A percentile compares a stretch with the other conserved stretches of the same genome.
These are phyloP conservation scores for Claviceps humidiphila DNA, from an alignment of 2,329 filamentous ascomycete species.

Conservation along the genomic window DNA sequence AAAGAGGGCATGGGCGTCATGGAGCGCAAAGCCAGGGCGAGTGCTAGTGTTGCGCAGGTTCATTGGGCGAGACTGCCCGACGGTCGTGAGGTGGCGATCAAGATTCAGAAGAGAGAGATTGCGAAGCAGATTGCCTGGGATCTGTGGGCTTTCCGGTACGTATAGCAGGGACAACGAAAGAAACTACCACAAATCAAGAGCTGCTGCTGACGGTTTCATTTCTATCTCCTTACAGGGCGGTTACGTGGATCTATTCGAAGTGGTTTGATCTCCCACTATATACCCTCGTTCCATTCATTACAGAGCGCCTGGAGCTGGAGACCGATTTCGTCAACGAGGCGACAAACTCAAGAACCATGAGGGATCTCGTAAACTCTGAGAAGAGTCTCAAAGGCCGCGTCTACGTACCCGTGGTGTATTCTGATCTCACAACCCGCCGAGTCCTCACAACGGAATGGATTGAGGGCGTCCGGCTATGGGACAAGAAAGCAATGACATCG, in stretches of 20 bases:
- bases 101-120: conserved; percentile 94
- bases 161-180: conserved; percentile 1
- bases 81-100: conserved; percentile 84
- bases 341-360: conserved; percentile 76
- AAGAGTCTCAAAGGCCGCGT: conserved; percentile 65
- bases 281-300: conserved; percentile 81
- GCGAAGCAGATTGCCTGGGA: conserved; percentile 85
- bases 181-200: no score
- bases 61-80: conserved; percentile 83
- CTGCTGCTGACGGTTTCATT: background rate
- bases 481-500: conserved; percentile 66
- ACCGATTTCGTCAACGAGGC: conserved; percentile 93
- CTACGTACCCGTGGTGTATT: conserved; percentile 76
- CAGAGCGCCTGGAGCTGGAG: conserved; percentile 80
- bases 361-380: conserved; percentile 59
- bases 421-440: conserved; percentile 67
- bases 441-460: conserved; percentile 97
- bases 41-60: conserved; percentile 90
- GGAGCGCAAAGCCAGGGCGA: conserved; percentile 51
- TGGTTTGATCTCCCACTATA: conserved; percentile 93
- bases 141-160: conserved; percentile 82
- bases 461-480: conserved; percentile 85
- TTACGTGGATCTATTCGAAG: conserved; percentile 69
- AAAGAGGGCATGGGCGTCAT: conserved; percentile 54
- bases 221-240: conserved; percentile 40